phyloP scores from a whole-genome alignment of 805 yeast genomes.

The Yarrowia sp. region DNA sequence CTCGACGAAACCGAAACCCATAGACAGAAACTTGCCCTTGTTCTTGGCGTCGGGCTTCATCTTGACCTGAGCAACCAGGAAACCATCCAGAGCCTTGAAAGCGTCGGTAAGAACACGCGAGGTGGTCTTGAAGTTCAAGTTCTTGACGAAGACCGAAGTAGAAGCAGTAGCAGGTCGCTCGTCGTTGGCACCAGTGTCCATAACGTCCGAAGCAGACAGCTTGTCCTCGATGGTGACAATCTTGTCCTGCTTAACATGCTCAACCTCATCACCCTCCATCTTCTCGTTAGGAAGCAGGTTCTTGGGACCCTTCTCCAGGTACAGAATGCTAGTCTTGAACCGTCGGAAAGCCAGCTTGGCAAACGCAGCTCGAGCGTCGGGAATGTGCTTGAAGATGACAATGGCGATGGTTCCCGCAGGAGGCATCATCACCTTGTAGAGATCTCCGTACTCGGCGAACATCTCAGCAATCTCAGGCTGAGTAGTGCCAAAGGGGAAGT shows the following conservation, averaged over 20 bases:
- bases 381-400: slow-evolving; percentile 81
- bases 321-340: slow-evolving; percentile 83
- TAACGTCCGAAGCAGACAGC: slow-evolving; percentile 48
- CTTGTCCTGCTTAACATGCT: slow-evolving; percentile 45
- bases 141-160: slow-evolving; percentile 88
- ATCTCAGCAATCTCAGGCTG: slow-evolving; percentile 80
- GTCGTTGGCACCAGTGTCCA: slow-evolving; percentile 49
- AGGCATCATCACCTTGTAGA: slow-evolving; percentile 86
- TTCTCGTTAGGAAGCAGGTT: slow-evolving; percentile 64
- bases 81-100: slow-evolving; percentile 79
- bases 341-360: slow-evolving; percentile 85
- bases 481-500: slow-evolving; percentile 88
- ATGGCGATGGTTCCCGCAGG: slow-evolving; percentile 97
- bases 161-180: slow-evolving; percentile 70
- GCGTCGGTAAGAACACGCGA: slow-evolving; percentile 60
- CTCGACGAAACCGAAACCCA: slow-evolving; percentile 98
- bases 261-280: slow-evolving; percentile 52
- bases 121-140: slow-evolving; percentile 85
- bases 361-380: slow-evolving; percentile 89
- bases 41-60: slow-evolving; percentile 87
- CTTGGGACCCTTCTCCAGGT: slow-evolving; percentile 93
- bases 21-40: slow-evolving; percentile 71
- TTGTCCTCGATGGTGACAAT: slow-evolving; percentile 46
- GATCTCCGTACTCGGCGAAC: slow-evolving; percentile 79
- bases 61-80: slow-evolving; percentile 79